A percentile compares a stretch with the other conserved stretches of the same genome.
These are phyloP conservation scores for Knoxia roxburghii DNA, from an alignment of 257 asterid genomes.

Conservation along the genomic window DNA sequence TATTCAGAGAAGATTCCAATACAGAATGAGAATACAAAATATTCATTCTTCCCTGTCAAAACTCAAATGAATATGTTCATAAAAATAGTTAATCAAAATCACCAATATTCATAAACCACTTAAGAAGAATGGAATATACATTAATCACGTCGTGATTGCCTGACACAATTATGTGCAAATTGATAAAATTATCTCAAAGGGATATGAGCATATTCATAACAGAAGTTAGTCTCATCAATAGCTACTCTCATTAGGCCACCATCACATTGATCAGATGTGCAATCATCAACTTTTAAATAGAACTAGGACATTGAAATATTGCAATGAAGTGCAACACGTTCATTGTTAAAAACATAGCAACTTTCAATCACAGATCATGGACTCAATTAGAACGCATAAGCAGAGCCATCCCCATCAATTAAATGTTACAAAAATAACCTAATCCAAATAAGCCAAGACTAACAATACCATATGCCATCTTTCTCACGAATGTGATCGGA, in stretches of 20 bases:
- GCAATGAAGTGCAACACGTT: background rate
- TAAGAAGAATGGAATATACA: background rate
- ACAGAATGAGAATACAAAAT: background rate
- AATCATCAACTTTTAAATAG: background rate
- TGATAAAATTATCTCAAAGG: constrained; percentile 2
- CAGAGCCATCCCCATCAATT: background rate
- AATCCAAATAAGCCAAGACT: background rate
- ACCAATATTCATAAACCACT: background rate
- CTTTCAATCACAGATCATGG: background rate
- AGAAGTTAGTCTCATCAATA: background rate
- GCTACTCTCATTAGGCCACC: background rate
- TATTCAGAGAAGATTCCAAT: background rate
- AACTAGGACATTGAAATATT: background rate
- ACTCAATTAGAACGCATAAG: background rate
- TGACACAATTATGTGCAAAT: background rate
- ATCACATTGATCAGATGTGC: background rate
- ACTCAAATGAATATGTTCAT: background rate
- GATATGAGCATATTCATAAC: background rate
- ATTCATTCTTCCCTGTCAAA: background rate
- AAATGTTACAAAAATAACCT: background rate
- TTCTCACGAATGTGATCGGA: constrained; percentile 98
- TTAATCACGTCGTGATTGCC: background rate
- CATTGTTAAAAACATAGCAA: background rate
- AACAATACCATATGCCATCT: constrained; percentile 86
- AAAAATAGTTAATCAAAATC: background rate